Base-by-base conservation (phyloP, 441 rosid species). In the Adansonia grandidieri region DNA sequence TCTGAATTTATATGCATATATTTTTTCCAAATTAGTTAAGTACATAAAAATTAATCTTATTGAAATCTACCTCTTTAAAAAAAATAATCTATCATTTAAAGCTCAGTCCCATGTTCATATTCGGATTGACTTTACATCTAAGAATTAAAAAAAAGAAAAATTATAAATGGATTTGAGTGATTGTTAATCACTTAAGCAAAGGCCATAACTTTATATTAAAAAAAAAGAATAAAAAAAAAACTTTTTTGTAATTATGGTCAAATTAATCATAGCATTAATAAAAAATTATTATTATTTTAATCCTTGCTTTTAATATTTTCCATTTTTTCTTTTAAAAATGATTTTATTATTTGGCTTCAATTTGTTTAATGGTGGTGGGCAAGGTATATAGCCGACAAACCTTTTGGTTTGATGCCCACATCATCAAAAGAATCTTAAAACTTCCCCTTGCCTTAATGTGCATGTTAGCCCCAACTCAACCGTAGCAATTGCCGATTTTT, bases 341-440 rank as follows among this genome's bases (percentile, higher is more conserved):
- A 32, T 32, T 32, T 32, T 32, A 32, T 32, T 32, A 14, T 48
- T 22, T 60, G 24, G 5, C 50, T 72, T 15, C 7, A 60, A 64
- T 80, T 60, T 67, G 58, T 73, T 66, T 62, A 79, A 77, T 54
- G 19, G 20, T 63, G 81, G 85, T 77, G 85, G 84, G 87, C 44
- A 78, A 80, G 88, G 82, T 80, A 78, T 75, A 53, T 37, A 86
- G 84, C 84, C 87, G 85, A 86, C 91, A 84, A 63, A 72, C 67
- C 44, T 77, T 73, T 77, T 81, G 79, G 68, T 79, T 32, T 69
- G 75, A 65, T 78, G 78, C 51, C 76, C 73, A 40, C 85, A 54
- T 77, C 78, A 76, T 78, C 73, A 76, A 32, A 32, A 73, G 80
- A 82, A 71, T 80, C 80, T 75, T 45, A 65, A 58, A 3, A 69